phyloP scores from a whole-genome alignment of 257 asterid genomes.

The Primulina tabacum region DNA sequence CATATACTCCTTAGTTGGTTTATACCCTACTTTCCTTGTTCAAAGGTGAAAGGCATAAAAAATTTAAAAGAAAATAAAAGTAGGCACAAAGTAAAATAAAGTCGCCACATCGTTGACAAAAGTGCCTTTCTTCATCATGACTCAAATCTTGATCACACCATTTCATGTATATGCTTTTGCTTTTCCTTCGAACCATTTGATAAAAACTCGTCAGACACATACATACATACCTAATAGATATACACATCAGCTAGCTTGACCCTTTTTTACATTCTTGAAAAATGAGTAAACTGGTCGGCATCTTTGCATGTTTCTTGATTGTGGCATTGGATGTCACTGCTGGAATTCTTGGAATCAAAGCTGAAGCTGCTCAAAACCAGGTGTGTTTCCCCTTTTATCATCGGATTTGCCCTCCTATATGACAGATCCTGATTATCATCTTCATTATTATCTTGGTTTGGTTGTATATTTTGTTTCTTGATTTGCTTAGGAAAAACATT shows the following conservation, averaged over 20 bases:
- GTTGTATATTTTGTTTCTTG: background rate
- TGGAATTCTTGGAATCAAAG: slow-evolving; percentile 73
- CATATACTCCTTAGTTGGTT: slow-evolving; percentile 44
- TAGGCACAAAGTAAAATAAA: slow-evolving; percentile 43
- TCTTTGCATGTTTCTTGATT: slow-evolving; percentile 59
- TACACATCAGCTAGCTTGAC: background rate
- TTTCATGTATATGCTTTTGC: background rate
- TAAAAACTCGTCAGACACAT: background rate
- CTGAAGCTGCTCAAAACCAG: slow-evolving; percentile 79
- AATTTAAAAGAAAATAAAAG: slow-evolving; percentile 24
- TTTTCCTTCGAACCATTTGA: background rate
- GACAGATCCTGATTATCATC: background rate
- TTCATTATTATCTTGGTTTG: background rate
- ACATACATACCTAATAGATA: background rate
- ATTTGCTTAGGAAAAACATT: slow-evolving; percentile 58
- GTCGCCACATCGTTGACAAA: slow-evolving; percentile 48
- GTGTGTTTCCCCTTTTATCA: slow-evolving; percentile 22
- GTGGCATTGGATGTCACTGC: slow-evolving; percentile 66
- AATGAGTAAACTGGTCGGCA: slow-evolving; percentile 57
- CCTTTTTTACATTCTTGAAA: slow-evolving; percentile 8
- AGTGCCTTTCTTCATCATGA: slow-evolving; percentile 33
- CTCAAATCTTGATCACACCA: slow-evolving; percentile 11
- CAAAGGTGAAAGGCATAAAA: slow-evolving; percentile 43
- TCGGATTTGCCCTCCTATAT: no score
- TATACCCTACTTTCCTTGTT: slow-evolving; percentile 56